These are phyloP conservation scores for Leccinum pallidistipes DNA, from an alignment of 1,284 basidiomycete species.

Conservation along the genomic window DNA sequence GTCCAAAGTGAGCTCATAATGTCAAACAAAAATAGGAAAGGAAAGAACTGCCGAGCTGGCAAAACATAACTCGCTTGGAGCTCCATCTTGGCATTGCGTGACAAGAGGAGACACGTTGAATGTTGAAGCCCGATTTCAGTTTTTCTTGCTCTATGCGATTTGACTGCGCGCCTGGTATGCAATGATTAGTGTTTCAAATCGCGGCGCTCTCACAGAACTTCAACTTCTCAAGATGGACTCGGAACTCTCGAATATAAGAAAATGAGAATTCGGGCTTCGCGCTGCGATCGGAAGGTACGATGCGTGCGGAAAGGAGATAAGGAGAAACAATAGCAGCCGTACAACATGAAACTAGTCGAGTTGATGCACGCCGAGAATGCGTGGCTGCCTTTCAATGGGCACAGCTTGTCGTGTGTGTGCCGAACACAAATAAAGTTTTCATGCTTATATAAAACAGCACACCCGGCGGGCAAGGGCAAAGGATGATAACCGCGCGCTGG, in stretches of 20 bases:
- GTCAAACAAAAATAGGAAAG: background rate
- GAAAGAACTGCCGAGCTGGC: conserved; percentile 15
- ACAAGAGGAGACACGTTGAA: conserved; percentile 4
- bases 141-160: background rate
- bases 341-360: conserved; percentile 21
- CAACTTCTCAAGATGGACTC: background rate
- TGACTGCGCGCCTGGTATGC: background rate
- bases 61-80: conserved; percentile 15
- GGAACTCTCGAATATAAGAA: background rate
- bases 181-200: background rate
- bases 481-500: conserved; percentile 27
- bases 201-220: conserved; percentile 4
- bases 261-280: background rate
- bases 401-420: conserved; percentile 12
- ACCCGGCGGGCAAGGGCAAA: conserved; percentile 13
- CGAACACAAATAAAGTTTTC: conserved; percentile 19
- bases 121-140: conserved; percentile 10
- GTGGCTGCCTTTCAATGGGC: conserved; percentile 23
- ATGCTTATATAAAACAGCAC: conserved; percentile 14
- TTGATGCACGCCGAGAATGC: conserved; percentile 36
- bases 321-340: conserved; percentile 16
- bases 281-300: conserved; percentile 17
- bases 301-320: conserved; percentile 32
- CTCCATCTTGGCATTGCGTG: background rate
- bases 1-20: conserved; percentile 12